A percentile compares a stretch with the other conserved stretches of the same genome.
These are phyloP conservation scores for Trapa bicornis DNA, from an alignment of 345 rosid genomes.

Conservation along the genomic window DNA sequence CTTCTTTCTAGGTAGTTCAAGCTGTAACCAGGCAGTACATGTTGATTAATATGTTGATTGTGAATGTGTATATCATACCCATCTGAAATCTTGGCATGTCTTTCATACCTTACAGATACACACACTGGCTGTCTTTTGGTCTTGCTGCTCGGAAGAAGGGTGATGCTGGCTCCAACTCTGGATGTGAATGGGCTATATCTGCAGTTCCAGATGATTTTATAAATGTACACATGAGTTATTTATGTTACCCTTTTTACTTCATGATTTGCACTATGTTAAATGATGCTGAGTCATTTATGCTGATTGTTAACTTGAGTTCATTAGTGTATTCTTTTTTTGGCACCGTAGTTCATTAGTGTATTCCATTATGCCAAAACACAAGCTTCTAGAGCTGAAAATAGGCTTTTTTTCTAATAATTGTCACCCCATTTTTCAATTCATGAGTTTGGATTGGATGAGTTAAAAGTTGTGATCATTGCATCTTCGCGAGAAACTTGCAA, in stretches of 20 bases:
- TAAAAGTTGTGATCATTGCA: neutral
- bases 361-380: neutral
- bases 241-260: neutral
- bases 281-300: too few relatives aligned
- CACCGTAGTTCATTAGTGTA: too few relatives aligned
- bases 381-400: neutral
- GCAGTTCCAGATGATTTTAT: slow-evolving; percentile 71
- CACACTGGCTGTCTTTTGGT: slow-evolving; percentile 81
- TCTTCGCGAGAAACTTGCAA: neutral
- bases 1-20: slow-evolving; percentile 62
- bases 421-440: neutral
- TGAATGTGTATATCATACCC: neutral
- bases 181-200: slow-evolving; percentile 79
- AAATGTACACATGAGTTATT: slow-evolving; percentile 35
- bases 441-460: neutral
- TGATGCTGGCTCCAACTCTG: slow-evolving; percentile 45
- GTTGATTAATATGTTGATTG: neutral
- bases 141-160: slow-evolving; percentile 47
- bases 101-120: slow-evolving; percentile 35
- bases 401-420: neutral
- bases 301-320: too few relatives aligned
- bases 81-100: slow-evolving; percentile 1
- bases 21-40: neutral
- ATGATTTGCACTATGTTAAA: neutral
- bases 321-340: too few relatives aligned